phyloP scores from a whole-genome alignment of 2,329 filamentous ascomycete genomes.

The Fusarium sp. region DNA sequence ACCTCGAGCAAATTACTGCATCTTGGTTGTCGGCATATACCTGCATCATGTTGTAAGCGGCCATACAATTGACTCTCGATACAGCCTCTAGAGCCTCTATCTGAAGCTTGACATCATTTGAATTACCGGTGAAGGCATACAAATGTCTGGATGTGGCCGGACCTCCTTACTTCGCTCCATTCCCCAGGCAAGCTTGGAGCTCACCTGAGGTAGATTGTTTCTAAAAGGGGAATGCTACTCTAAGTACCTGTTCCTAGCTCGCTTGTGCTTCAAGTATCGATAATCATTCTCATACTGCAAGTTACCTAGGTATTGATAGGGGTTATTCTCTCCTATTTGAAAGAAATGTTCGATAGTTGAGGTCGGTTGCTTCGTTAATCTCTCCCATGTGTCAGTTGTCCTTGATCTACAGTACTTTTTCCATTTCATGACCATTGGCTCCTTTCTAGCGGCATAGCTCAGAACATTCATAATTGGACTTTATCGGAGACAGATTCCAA shows the following conservation, averaged over 20 bases:
- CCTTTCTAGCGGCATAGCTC: not conserved
- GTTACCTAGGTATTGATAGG: conserved; percentile 6
- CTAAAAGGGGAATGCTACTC: conserved; percentile 35
- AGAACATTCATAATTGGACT: not conserved
- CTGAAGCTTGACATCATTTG: not conserved
- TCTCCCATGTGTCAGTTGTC: not conserved
- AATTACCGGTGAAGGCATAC: not conserved
- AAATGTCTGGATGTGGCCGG: not conserved
- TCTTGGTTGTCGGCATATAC: conserved; percentile 7
- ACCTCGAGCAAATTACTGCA: conserved; percentile 33
- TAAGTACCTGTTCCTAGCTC: conserved; percentile 7
- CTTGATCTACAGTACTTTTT: conserved; percentile 2
- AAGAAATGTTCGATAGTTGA: not conserved
- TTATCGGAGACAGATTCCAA: conserved; percentile 14
- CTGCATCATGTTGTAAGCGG: not conserved
- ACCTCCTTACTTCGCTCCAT: conserved; percentile 17
- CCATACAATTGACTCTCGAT: conserved; percentile 2
- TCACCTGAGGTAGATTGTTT: conserved; percentile 27
- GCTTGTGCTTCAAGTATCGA: conserved; percentile 22
- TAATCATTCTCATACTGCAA: conserved; percentile 1
- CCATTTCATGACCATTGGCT: not conserved
- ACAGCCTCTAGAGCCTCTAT: not conserved
- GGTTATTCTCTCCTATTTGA: conserved; percentile 9
- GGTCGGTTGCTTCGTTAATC: not conserved
- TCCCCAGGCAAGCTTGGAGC: conserved; percentile 19